Conservation (phyloP, 176 grass and related monocot species). For the Urochloa ruziziensis region DNA sequence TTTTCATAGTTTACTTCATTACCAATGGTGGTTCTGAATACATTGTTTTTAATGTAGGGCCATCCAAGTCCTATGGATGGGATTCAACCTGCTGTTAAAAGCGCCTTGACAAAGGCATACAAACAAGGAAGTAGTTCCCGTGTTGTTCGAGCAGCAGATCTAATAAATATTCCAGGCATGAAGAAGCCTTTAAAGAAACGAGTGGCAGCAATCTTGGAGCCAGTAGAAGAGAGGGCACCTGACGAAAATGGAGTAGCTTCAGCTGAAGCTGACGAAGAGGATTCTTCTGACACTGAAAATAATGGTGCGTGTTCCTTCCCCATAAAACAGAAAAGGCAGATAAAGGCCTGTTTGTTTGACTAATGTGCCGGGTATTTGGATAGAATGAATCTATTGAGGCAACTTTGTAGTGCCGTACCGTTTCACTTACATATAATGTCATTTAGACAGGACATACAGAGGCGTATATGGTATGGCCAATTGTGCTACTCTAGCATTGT, state of each 20-base stretch:
- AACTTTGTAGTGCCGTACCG: not conserved
- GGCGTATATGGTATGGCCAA: not conserved
- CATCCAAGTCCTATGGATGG: slow-evolving; percentile 89
- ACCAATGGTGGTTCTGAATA: not conserved
- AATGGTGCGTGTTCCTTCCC: slow-evolving; percentile 50
- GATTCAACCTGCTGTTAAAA: slow-evolving; percentile 87
- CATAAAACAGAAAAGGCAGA: not conserved
- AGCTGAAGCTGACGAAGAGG: slow-evolving; percentile 64
- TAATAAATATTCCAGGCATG: slow-evolving; percentile 76
- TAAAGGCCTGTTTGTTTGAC: not conserved
- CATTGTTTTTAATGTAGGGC: slow-evolving; percentile 43
- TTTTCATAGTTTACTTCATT: slow-evolving; percentile 19
- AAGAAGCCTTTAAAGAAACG: slow-evolving; percentile 92
- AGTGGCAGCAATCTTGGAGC: slow-evolving; percentile 90
- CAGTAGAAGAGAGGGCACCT: slow-evolving; percentile 68
- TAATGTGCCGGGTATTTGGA: not conserved
- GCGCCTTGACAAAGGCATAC: slow-evolving; percentile 90
- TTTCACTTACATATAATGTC: not conserved
- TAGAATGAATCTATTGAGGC: not conserved
- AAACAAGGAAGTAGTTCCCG: slow-evolving; percentile 87
- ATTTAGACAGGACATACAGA: not conserved
- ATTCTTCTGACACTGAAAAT: slow-evolving; percentile 76
- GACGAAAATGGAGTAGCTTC: slow-evolving; percentile 76
- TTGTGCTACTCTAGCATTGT: not conserved
- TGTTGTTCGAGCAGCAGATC: slow-evolving; percentile 79